Evolutionary conservation across 306 rosid species (phyloP), one percentile per base, ranked within the genome.

Genomic region (Begonia peltatifolia): DNA sequence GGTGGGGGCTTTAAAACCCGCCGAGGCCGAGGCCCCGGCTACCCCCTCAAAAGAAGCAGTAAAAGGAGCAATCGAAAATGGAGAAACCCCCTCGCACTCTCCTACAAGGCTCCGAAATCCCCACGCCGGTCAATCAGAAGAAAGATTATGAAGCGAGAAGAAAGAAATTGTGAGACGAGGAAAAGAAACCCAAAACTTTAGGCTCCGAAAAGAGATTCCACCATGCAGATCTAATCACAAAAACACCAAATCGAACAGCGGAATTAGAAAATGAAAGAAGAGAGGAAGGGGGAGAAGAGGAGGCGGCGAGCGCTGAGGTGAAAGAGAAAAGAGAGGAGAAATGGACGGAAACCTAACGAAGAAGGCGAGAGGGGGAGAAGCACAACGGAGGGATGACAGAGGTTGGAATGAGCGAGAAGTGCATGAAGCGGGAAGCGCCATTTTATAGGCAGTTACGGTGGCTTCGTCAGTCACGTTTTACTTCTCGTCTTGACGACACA

Each of bases 21-120:
- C 94, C 94, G 96, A 83, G 96, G 96, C 96, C 82, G 84, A 78
- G 77, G 96, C 96, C 96, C 84, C 96, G 94, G 96, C 95, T 80
- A 73, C 95, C 95, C 95, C 93, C 93, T 56, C 93, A 83, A 76
- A 78, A 72, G 84, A 60, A 69, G 77, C 93, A 78, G 84, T 73
- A 59, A 73, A 18, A 42, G 61, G 70, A 72, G 74, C 75, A 56
- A 66, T 65, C 7, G 72, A 76, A 73, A 74, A 58, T 11, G 72
- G 71, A 73, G 67, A 22, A 64, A 55, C 38, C 44, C 47, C 62
- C 76, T 65, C 85, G 46, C 69, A 46, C 47, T 61, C 75, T 60
- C 70, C 60, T 62, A 62, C 56, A 53, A 2, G 23, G 73, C 74
- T 64, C 63, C 46, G 75, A 62, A 55, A 75, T 87, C 82, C 92